phyloP scores from a whole-genome alignment of 176 grass and related monocot species.

The Paspalum notatum region DNA sequence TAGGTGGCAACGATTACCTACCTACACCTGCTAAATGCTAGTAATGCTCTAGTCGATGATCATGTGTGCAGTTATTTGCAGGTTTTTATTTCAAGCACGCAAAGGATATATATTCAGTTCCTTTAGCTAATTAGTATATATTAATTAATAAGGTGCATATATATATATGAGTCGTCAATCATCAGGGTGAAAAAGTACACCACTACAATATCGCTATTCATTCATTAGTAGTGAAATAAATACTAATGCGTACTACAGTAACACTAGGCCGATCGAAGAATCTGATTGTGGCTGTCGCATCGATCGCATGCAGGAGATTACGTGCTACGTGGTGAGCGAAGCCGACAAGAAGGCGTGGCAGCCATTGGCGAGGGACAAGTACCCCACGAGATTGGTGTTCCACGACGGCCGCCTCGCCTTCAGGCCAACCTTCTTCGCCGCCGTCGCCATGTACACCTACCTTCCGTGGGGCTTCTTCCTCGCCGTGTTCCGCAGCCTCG shows the following conservation, averaged over 20 bases:
- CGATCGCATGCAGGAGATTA: slow-evolving; percentile 58
- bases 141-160: no score
- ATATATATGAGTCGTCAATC: no score
- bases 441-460: slow-evolving; percentile 71
- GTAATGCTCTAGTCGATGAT: not conserved
- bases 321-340: slow-evolving; percentile 6
- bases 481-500: slow-evolving; percentile 42
- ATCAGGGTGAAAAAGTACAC: no score
- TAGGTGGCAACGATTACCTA: slow-evolving; percentile 45
- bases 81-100: not conserved
- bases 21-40: not conserved
- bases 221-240: no score
- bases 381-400: slow-evolving; percentile 65
- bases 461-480: slow-evolving; percentile 58
- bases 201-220: no score
- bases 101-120: not conserved
- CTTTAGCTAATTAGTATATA: no score
- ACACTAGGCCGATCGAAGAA: no score
- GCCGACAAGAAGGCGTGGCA: slow-evolving; percentile 66
- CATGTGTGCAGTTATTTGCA: slow-evolving; percentile 6
- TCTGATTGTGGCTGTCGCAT: no score
- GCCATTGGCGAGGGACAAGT: slow-evolving; percentile 40
- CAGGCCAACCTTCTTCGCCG: slow-evolving; percentile 47
- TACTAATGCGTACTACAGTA: no score
- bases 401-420: slow-evolving; percentile 83